Base-by-base conservation (phyloP, 2,329 filamentous ascomycete species). In the Chrysoporthe cubensis region DNA sequence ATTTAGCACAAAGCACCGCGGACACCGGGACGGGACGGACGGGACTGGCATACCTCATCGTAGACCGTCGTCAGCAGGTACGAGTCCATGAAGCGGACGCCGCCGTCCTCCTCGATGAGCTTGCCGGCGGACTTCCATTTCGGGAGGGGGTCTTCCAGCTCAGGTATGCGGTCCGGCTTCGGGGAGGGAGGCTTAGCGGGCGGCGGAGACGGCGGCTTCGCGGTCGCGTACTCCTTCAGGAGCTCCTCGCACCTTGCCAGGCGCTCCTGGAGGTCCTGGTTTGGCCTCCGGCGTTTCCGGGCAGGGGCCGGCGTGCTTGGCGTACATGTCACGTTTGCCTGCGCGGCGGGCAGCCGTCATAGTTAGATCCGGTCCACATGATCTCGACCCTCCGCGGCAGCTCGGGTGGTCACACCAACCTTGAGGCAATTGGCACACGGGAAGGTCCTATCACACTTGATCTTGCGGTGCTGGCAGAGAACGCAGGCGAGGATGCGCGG, bases 351-450 rank as follows among this genome's bases (percentile, higher is more conserved):
- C 32, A 43, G 44, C 7, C 26, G 34, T 54, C 48, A 58, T 26
- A 26, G 26, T 44, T 56, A 32, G 32, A 26, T 61, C 37, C 7
- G 43, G 26, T 34, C 13, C 32, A 8, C 46, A 26, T 52, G 5
- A 16, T 42, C 60, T 52, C 43, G 8, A 40, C 34, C 32, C 13
- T 26, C 34, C 14, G 32, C 18, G 32, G 26, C 40, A 40, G 26
- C 13, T 7, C 16, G 54, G 46, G 56, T 11, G 32, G 34, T 18
- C 57, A 14, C 62, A 74, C 78, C 70, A 72, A 88, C 86, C 82
- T 88, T 88, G 74, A 85, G 77, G 71, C 86, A 88, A 72, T 88
- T 88, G 67, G 85, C 83, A 73, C 86, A 88, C 4, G 86, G 87
- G 52, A 83, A 86, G 54, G 82, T 83, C 69, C 86, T 82, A 72